Percentiles rank a stretch among this genome's conserved stretches.
phyloP scores from a whole-genome alignment of 1,139 yeast genomes.

The Taphrina flavorubra region DNA sequence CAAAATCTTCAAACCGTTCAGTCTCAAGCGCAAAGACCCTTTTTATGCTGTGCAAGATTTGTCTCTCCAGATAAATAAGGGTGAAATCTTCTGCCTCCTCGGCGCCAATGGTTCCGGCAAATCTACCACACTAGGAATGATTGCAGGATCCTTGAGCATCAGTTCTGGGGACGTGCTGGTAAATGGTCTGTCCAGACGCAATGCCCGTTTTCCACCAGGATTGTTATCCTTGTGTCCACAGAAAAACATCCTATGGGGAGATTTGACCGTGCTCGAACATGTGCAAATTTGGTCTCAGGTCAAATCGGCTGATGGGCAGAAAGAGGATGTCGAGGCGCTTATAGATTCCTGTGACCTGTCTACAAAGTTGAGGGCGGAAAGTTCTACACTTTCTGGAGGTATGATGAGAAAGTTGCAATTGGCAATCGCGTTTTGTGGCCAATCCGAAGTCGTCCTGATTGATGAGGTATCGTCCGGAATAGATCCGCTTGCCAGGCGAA shows the following conservation, averaged over 20 bases:
- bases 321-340: slow-evolving; percentile 45
- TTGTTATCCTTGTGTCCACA: slow-evolving; percentile 52
- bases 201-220: slow-evolving; percentile 50
- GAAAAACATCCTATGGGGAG: slow-evolving; percentile 53
- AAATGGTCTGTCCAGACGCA: slow-evolving; percentile 38
- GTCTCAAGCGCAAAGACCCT: slow-evolving; percentile 36
- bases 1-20: slow-evolving; percentile 24
- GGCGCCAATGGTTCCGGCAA: slow-evolving; percentile 56
- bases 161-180: slow-evolving; percentile 49
- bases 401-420: slow-evolving; percentile 89
- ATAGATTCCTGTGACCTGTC: slow-evolving; percentile 51
- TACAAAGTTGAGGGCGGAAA: slow-evolving; percentile 47
- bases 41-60: slow-evolving; percentile 51
- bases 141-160: slow-evolving; percentile 51
- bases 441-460: slow-evolving; percentile 52
- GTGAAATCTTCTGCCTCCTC: slow-evolving; percentile 52
- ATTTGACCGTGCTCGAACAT: slow-evolving; percentile 52
- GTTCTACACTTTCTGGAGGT: slow-evolving; percentile 72
- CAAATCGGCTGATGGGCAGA: slow-evolving; percentile 46
- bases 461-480: slow-evolving; percentile 55
- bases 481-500: slow-evolving; percentile 53
- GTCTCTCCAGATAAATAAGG: slow-evolving; percentile 48
- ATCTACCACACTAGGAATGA: slow-evolving; percentile 53
- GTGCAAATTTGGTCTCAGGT: slow-evolving; percentile 51
- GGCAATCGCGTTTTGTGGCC: slow-evolving; percentile 59